Conservation (phyloP, 1,284 basidiomycete species). For the Rhodofomes roseus region DNA sequence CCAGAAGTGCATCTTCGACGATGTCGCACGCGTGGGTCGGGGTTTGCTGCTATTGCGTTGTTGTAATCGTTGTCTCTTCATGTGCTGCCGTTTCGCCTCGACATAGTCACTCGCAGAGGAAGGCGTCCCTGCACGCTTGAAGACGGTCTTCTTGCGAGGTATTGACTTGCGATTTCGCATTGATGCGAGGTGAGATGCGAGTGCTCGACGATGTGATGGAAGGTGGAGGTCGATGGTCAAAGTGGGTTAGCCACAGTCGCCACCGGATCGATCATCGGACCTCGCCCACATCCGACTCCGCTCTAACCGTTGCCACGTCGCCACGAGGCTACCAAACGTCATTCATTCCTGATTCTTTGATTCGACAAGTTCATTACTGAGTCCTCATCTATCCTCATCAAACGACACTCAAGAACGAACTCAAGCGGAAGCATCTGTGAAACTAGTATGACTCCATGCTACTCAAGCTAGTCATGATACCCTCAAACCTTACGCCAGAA, state of each 20-base stretch:
- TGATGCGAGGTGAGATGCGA: not conserved
- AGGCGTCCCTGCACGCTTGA: constrained; percentile 15
- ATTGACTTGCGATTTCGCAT: constrained; percentile 3
- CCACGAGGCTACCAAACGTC: not conserved
- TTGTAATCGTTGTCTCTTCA: constrained; percentile 13
- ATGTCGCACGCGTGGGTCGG: not conserved
- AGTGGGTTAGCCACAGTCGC: not conserved
- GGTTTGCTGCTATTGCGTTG: not conserved
- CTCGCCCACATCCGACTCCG: not conserved
- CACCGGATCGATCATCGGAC: not conserved
- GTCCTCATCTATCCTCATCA: too few relatives aligned
- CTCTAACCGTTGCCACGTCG: not conserved
- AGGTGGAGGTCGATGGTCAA: not conserved
- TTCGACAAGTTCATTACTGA: too few relatives aligned
- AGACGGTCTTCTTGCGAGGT: constrained; percentile 1
- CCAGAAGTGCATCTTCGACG: not conserved
- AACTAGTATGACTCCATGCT: too few relatives aligned
- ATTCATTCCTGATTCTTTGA: too few relatives aligned
- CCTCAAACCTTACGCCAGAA: too few relatives aligned
- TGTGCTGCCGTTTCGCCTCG: constrained; percentile 16
- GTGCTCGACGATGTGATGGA: not conserved
- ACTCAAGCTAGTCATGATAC: too few relatives aligned
- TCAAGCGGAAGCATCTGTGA: too few relatives aligned
- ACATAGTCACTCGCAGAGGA: constrained; percentile 13
- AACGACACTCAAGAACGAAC: too few relatives aligned